Conservation (phyloP, 108 stramenopile species). For the Cyclotella cryptica region DNA sequence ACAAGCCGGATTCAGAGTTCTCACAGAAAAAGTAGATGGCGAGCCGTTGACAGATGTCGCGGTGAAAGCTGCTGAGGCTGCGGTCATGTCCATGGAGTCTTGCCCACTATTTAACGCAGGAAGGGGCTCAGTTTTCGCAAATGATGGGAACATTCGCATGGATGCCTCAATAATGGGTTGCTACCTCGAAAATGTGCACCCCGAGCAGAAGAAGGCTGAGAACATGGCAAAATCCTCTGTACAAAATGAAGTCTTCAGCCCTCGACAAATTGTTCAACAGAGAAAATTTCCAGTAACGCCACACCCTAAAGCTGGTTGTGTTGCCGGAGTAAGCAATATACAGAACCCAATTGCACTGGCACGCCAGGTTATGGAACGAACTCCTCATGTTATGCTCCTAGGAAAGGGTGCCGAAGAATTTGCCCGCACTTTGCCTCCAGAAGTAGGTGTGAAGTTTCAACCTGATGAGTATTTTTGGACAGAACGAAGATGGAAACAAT, state of each 20-base stretch:
- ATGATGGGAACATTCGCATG: conserved; percentile 37
- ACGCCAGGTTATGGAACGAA: conserved; percentile 38
- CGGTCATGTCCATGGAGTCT: conserved; percentile 40
- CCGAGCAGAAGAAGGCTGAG: neutral
- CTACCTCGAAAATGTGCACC: neutral
- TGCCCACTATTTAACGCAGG: conserved; percentile 48
- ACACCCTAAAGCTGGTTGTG: conserved; percentile 34
- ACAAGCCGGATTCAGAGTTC: conserved; percentile 23
- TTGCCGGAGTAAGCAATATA: conserved; percentile 35
- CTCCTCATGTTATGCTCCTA: conserved; percentile 43
- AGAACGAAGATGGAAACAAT: conserved; percentile 32
- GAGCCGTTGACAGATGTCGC: conserved; percentile 15
- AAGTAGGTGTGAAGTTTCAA: conserved; percentile 21
- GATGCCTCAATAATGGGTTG: conserved; percentile 52
- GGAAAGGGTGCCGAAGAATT: conserved; percentile 45
- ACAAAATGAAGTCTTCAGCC: neutral
- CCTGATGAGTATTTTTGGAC: conserved; percentile 49
- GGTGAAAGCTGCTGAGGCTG: conserved; percentile 35
- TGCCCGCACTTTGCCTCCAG: conserved; percentile 20
- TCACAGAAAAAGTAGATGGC: neutral
- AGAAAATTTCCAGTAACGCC: conserved; percentile 27
- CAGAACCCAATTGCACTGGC: conserved; percentile 45
- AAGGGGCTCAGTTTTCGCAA: conserved; percentile 34
- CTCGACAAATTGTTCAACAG: conserved; percentile 25
- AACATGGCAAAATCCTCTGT: no score